phyloP scores from a whole-genome alignment of 306 rosid species.

The Boehmeria nivea region DNA sequence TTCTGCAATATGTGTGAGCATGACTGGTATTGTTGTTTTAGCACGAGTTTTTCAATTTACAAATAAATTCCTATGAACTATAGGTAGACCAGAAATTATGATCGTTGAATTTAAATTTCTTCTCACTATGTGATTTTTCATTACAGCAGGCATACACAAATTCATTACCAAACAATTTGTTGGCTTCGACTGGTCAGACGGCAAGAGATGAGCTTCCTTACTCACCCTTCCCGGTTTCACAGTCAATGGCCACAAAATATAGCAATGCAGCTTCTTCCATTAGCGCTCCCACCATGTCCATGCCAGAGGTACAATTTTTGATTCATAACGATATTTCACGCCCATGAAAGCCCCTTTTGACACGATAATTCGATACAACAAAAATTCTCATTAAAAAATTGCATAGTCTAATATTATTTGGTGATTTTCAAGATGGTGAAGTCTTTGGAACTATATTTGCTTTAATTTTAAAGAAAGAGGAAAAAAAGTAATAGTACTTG shows the following conservation, averaged over 20 bases:
- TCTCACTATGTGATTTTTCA: conserved; percentile 11
- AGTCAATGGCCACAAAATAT: conserved; percentile 72
- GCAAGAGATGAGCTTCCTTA: conserved; percentile 84
- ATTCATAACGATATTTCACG: background rate
- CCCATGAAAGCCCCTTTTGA: background rate
- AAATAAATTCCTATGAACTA: too few relatives aligned
- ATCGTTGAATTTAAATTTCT: background rate
- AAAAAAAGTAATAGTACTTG: background rate
- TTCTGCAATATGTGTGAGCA: too few relatives aligned
- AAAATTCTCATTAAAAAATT: background rate
- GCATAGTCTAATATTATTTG: background rate
- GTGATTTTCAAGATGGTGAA: too few relatives aligned
- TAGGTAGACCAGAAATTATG: background rate
- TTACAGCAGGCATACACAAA: conserved; percentile 70
- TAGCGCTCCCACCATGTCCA: conserved; percentile 71
- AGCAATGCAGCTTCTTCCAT: conserved; percentile 75
- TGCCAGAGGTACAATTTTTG: conserved; percentile 63
- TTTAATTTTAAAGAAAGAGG: background rate
- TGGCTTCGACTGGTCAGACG: conserved; percentile 74
- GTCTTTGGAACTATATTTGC: too few relatives aligned
- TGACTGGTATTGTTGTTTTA: too few relatives aligned
- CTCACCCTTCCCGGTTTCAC: conserved; percentile 82
- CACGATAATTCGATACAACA: background rate
- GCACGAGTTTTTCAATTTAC: too few relatives aligned
- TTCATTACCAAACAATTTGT: conserved; percentile 73